phyloP scores from a whole-genome alignment of 805 yeast species.

The Starmerella vaccinii region DNA sequence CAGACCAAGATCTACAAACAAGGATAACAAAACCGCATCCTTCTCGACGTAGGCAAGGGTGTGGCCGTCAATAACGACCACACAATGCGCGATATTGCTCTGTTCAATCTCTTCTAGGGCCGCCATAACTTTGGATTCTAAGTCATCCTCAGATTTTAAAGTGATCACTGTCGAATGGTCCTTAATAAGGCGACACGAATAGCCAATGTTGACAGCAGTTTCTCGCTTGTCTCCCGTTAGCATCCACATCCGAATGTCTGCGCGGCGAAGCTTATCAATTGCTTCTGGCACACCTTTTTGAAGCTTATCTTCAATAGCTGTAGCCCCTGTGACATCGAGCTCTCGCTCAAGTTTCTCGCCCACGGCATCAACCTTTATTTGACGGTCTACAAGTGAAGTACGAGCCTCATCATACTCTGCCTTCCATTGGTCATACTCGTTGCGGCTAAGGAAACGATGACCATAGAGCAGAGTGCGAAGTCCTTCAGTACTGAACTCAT shows the following conservation, averaged over 20 bases:
- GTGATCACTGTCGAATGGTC: constrained; percentile 84
- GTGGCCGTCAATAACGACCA: constrained; percentile 88
- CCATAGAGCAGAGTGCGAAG: constrained; percentile 80
- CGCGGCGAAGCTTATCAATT: constrained; percentile 80
- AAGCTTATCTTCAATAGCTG: constrained; percentile 93
- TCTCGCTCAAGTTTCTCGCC: constrained; percentile 64
- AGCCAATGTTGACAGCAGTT: constrained; percentile 94
- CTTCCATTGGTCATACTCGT: constrained; percentile 59
- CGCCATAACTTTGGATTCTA: constrained; percentile 60
- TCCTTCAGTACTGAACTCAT: constrained; percentile 91
- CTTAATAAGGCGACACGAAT: constrained; percentile 83
- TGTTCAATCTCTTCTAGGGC: constrained; percentile 62
- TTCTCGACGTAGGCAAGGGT: constrained; percentile 64
- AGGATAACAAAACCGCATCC: constrained; percentile 59
- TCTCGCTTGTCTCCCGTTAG: constrained; percentile 96
- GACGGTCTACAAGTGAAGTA: constrained; percentile 59
- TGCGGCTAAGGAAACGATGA: constrained; percentile 54
- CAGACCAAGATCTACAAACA: constrained; percentile 76
- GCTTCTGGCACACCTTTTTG: constrained; percentile 97
- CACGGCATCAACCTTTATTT: constrained; percentile 51
- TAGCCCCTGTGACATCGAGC: constrained; percentile 74
- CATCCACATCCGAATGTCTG: constrained; percentile 97
- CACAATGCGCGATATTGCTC: constrained; percentile 84
- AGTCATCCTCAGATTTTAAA: constrained; percentile 45
- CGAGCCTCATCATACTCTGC: constrained; percentile 61